These are phyloP conservation scores for Phytophthora cactorum DNA, from an alignment of 352 stramenopile genomes.

Conservation along the genomic window DNA sequence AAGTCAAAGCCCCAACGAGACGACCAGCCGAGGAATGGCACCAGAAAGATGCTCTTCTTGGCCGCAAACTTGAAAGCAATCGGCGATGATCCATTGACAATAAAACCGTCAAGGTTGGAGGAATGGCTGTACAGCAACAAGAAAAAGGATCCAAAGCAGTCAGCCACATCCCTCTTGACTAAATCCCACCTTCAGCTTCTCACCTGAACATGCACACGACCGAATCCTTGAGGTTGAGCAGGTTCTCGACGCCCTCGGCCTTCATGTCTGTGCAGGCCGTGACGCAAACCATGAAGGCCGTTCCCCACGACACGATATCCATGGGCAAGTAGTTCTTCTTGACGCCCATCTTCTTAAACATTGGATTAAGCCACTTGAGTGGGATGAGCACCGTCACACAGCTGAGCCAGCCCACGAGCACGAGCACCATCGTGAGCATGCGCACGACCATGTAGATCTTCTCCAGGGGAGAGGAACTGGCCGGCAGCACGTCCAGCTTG, in stretches of 20 bases:
- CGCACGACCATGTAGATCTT: slow-evolving; percentile 70
- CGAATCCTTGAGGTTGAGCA: slow-evolving; percentile 61
- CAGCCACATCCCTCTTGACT: neutral
- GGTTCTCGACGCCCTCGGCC: slow-evolving; percentile 59
- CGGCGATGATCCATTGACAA: slow-evolving; percentile 77
- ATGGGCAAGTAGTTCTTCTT: slow-evolving; percentile 84
- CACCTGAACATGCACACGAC: slow-evolving; percentile 88
- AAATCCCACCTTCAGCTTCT: neutral
- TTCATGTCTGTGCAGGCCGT: slow-evolving; percentile 54
- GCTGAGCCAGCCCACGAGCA: slow-evolving; percentile 83
- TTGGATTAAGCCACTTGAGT: slow-evolving; percentile 63
- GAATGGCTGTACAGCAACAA: slow-evolving; percentile 53
- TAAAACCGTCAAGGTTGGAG: slow-evolving; percentile 86
- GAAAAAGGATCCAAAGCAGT: slow-evolving; percentile 8
- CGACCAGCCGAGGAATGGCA: slow-evolving; percentile 80
- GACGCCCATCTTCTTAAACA: slow-evolving; percentile 57
- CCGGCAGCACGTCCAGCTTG: slow-evolving; percentile 61
- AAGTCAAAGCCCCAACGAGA: slow-evolving; percentile 81
- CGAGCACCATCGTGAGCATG: slow-evolving; percentile 65
- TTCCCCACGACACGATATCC: slow-evolving; percentile 69
- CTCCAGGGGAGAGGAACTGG: slow-evolving; percentile 52
- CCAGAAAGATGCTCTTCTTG: slow-evolving; percentile 87
- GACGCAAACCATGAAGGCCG: slow-evolving; percentile 62
- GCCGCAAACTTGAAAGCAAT: slow-evolving; percentile 82
- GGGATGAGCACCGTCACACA: slow-evolving; percentile 70